Base-by-base conservation (phyloP, 495 filamentous ascomycete genomes). In the Penicillium maclennaniae region DNA sequence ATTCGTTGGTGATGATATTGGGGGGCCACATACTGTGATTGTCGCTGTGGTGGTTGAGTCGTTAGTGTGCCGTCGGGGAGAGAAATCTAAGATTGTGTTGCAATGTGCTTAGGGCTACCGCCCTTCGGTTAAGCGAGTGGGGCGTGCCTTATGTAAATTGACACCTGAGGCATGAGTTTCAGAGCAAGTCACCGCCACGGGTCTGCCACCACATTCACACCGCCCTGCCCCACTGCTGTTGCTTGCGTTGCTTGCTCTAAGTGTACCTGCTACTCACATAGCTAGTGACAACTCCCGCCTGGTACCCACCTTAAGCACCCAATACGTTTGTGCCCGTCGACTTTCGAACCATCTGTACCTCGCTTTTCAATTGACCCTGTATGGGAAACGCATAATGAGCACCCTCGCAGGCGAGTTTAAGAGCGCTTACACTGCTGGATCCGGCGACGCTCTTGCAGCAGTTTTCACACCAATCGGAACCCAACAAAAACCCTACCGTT, bases 391-490 rank as follows among this genome's bases (percentile, higher is more conserved):
- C 48, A 66, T 50, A 49, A 92, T 93, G 89, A 79, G 87, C 55
- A 62, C 71, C 19, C 58, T 87, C 20, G 79, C 86, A 41, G 56
- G 61, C 16, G 80, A 86, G 25, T 93, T 91, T 63, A 75, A 70
- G 42, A 65, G 73, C 28, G 85, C 86, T 28, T 76, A 84, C 53
- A 58, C 62, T 14, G 61, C 63, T 9, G 68, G 74, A 21, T 77
- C 85, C 53, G 89, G 89, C 45, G 82, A 82, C 58, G 72, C 66
- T 25, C 80, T 96, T 15, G 83, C 89, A 31, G 72, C 78, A 42
- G 85, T 87, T 12, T 70, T 96, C 47, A 84, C 78, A 4, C 90
- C 91, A 37, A 74, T 85, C 49, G 61, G 81, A 23, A 75, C 86
- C 12, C 45, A 72, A 1, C 69, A 79, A 27, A 66, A 87, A 45